phyloP scores from a whole-genome alignment of 73 alveolate species.

The Urostyla sp. region DNA sequence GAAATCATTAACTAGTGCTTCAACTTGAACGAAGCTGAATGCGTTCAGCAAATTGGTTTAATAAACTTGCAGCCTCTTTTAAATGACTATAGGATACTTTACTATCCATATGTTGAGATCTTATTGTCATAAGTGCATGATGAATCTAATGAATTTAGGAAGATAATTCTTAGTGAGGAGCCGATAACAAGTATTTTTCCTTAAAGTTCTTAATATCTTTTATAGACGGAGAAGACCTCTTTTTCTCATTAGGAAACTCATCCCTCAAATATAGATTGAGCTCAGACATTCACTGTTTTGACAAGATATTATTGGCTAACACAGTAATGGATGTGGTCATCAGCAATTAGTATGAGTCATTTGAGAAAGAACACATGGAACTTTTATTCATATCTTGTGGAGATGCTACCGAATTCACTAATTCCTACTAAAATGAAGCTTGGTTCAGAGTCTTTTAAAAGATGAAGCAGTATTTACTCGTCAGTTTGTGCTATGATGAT shows the following conservation, averaged over 20 bases:
- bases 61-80: slow-evolving; percentile 53
- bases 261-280: slow-evolving; percentile 47
- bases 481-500: slow-evolving; percentile 67
- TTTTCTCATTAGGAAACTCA: slow-evolving; percentile 57
- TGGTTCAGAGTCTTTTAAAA: slow-evolving; percentile 62
- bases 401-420: slow-evolving; percentile 26
- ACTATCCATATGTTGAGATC: slow-evolving; percentile 46
- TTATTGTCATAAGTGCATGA: slow-evolving; percentile 28
- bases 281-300: slow-evolving; percentile 46
- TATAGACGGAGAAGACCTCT: slow-evolving; percentile 58
- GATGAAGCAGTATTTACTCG: slow-evolving; percentile 68
- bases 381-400: slow-evolving; percentile 46
- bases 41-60: slow-evolving; percentile 62
- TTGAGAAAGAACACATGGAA: slow-evolving; percentile 60
- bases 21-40: slow-evolving; percentile 46
- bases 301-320: slow-evolving; percentile 45
- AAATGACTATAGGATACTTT: slow-evolving; percentile 53
- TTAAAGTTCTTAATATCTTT: no score
- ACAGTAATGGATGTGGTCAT: slow-evolving; percentile 47
- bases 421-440: slow-evolving; percentile 37
- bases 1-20: slow-evolving; percentile 54
- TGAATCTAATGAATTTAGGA: no score
- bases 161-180: slow-evolving; percentile 20
- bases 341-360: slow-evolving; percentile 33
- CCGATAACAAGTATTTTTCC: neutral